Base-by-base conservation (phyloP, 305 asterid species). In the Stenogyne calaminthoides region DNA sequence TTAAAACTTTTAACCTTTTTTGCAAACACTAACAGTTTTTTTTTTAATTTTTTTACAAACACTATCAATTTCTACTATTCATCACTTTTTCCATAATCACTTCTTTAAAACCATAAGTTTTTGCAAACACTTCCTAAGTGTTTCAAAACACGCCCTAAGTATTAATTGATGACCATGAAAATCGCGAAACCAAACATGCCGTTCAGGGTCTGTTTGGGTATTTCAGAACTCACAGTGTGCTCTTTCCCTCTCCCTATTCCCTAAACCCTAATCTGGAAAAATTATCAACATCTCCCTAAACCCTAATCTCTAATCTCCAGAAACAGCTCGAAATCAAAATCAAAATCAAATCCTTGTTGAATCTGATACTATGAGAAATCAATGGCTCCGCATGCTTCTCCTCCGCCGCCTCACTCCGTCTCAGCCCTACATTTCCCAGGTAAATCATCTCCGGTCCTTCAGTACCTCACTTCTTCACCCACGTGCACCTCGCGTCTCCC, bases 351-450 rank as follows among this genome's bases (percentile, higher is more conserved):
- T n/a, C n/a, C 5, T 29, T 19, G 54, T 46, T 56, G 54, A 10
- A 16, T 64, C 75, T 42, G 36, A 44, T 51, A 81, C 27, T 11
- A 90, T 89, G 98, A 88, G 91, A 77, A 89, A 87, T 82, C 97
- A 85, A 77, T 87, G 90, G 85, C 84, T 83, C 76, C 79, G 88
- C 56, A 75, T 91, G 76, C 87, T 91, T 72, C 86, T 88, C 69
- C 83, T 85, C 75, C 85, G 91, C 52, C 81, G 77, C 77, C 78
- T 63, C 67, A 34, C 81, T 65, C 88, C 70, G 42, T 77, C 87
- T 44, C 89, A 69, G 75, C 82, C 78, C 2, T 73, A 14, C 81
- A 64, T 80, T 73, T 78, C 77, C 39, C 87, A 84, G 98, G 91
- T 88, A 84, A 75, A 77, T 8, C 82, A 80, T 73, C 55, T 79